Evolutionary conservation across 2,329 filamentous ascomycete genomes (phyloP), one percentile per base, ranked within the genome.

Genomic region (Malbranchea zuffiana): DNA sequence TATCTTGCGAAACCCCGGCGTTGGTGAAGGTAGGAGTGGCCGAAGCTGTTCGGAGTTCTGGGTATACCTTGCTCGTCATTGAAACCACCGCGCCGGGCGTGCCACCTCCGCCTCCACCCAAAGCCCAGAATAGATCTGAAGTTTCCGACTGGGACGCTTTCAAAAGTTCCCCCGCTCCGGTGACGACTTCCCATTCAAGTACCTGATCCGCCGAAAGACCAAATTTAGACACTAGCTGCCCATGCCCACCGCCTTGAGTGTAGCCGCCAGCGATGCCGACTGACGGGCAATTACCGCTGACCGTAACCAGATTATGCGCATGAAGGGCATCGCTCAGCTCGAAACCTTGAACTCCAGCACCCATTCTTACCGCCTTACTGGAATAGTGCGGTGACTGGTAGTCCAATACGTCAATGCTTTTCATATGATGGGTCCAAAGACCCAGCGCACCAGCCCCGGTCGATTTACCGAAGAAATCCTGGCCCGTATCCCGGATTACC

Each of bases 201-300:
- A 69, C 64, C 34, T 80, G 68, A 44, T 80, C 75, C 0, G 73
- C 73, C 7, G 56, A 70, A 0, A 82, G 60, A 4, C 77, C 77
- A 32, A 69, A 72, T 12, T 51, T 57, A 1, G 68, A 68, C 17
- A 60, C 62, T 1, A 80, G 59, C 0, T 66, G 59, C 1, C 65
- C 67, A 48, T 78, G 73, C 0, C 77, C 76, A 10, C 73, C 76
- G 4, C 74, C 74, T 50, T 75, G 71, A 3, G 61, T 67, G 46
- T 71, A 80, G 1, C 75, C 75, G 11, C 75, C 76, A 0, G 70
- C 67, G 5, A 74, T 46, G 1, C 74, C 74, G 4, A 79, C 74
- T 0, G 67, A 70, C 1, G 65, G 66, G 24, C 65, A 67, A 2
- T 65, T 65, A 2, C 75, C 75, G 1, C 68, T 71, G 0, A 80